Evolutionary conservation across 345 rosid species (phyloP).

Genomic region (Aquilaria malaccensis): DNA sequence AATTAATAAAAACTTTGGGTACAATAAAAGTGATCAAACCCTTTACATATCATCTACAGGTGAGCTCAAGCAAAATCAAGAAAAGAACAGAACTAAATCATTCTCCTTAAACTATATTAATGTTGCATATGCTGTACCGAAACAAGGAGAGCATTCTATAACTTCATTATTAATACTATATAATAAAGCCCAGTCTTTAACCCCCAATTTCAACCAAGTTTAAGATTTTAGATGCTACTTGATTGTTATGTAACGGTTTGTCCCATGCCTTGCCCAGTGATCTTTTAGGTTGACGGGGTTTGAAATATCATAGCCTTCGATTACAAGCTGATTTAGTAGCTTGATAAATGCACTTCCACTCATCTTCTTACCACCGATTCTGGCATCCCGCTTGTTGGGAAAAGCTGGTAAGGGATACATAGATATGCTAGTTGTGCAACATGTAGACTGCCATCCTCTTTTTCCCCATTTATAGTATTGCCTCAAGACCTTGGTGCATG

Average conservation of each 20-base stretch:
- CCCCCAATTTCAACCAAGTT: neutral
- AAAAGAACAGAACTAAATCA: too few species aligned
- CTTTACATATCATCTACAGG: too few species aligned
- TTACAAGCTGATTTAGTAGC: constrained; percentile 85
- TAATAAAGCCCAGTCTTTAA: neutral
- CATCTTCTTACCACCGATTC: constrained; percentile 96
- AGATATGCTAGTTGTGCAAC: constrained; percentile 90
- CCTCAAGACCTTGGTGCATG: constrained; percentile 81
- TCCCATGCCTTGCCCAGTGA: constrained; percentile 77
- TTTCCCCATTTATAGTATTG: constrained; percentile 99
- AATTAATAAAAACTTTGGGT: too few species aligned
- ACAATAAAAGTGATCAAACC: too few species aligned
- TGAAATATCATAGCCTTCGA: constrained; percentile 67
- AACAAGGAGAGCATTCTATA: neutral
- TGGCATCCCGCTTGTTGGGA: constrained; percentile 86
- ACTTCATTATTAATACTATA: neutral
- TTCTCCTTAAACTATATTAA: too few species aligned
- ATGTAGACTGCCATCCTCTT: constrained; percentile 98
- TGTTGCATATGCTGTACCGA: too few species aligned
- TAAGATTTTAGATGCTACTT: constrained; percentile 17
- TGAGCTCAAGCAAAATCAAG: too few species aligned
- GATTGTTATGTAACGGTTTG: constrained; percentile 51
- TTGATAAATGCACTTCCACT: constrained; percentile 97
- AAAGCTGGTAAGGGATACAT: constrained; percentile 80
- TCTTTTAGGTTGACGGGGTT: constrained; percentile 66